Base-by-base conservation (phyloP, 371 early-diverging fungal species). In the Mucor velutinosus region DNA sequence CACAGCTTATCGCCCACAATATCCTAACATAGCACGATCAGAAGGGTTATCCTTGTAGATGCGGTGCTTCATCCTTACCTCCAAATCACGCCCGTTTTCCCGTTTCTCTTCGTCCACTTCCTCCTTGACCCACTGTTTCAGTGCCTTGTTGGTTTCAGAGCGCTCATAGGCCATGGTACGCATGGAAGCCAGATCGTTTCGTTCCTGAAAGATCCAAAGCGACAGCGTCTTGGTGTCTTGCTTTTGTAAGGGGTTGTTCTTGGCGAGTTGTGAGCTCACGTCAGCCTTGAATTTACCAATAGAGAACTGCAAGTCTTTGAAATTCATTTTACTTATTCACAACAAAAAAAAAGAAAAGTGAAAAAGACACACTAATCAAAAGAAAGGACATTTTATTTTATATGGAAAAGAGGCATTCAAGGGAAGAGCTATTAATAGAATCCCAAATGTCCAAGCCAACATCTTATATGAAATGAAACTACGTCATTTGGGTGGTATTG, bases 131-230 rank as follows among this genome's bases (percentile, higher is more conserved):
- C 82, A 82, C 17, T 58, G 60, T 23, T 76, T 71, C 27, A 82
- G 58, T 1, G 76, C 71, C 29, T 70, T 74, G 57, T 69, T 70
- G 2, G 80, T 76, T 58, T 82, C 76, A 19, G 64, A 64, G 23
- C 64, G 74, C 10, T 79, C 75, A 45, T 82, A 79, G 3, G 74
- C 66, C 25, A 76, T 53, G n/a, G 78, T 73, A 17, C 75, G 72
- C 70, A 78, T 73, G 8, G 70, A 49, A 45, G 78, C 78, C 23
- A 82, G 63, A 53, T 73, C 76, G 63, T 76, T 72, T 5, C 82
- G 74, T 62, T 82, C 82, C 61, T 79, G 69, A 56, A 72, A 82
- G 35, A 82, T 82, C 82, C 82, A 82, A 3, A 73, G 29, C 19
- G 79, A 76, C 17, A 82, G 55, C 4, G 73, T 67, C 29, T 75